Base-by-base conservation (phyloP, 768 basidiomycete genomes). In the Mycena metata region DNA sequence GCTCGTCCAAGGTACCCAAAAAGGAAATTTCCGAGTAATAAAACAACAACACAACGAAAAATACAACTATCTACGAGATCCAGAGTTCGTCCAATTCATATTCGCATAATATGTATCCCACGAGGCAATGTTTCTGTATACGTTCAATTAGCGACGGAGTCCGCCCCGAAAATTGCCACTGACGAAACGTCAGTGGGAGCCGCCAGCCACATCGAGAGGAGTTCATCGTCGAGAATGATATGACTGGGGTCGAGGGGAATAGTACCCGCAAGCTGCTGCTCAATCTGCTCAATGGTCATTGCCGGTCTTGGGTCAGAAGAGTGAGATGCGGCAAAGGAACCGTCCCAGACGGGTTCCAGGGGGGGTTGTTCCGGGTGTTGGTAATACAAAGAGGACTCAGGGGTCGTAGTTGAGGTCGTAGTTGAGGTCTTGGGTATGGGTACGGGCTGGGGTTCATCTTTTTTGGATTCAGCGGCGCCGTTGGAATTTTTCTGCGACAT, bases 151-250 rank as follows among this genome's bases (percentile, higher is more conserved):
- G 30, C 30, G 30, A 6, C 30, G 30, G 30, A 30, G 6, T 30
- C 30, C 30, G n/a, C 30, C 3, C 3, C 30, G 6, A 30, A 30
- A 6, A 30, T 30, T 6, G 30, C 30, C 3, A 30, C 65, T 60
- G 15, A 66, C 65, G 45, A 45, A 16, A 68, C 43, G 9, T 21
- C 45, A 1, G 52, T 57, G 15, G 66, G 66, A 11, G 60, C 58
- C 0, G 64, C 52, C 42, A 56, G 47, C 69, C 64, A 70, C 60
- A 70, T 57, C 6, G 69, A 55, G 54, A 60, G 42, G 2, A 70
- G 26, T 21, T 70, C 64, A 23, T 70, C 69, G 45, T 70, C 69
- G 13, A 56, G 49, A 23, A 64, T 35, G 17, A 39, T 51, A n/a
- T 60, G 11, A n/a, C n/a, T 26, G 17, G 52, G 11, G 17, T n/a